A percentile compares a stretch with the other conserved stretches of the same genome.
Conservation (phyloP, 768 basidiomycete genomes). For the Mycena metata region DNA sequence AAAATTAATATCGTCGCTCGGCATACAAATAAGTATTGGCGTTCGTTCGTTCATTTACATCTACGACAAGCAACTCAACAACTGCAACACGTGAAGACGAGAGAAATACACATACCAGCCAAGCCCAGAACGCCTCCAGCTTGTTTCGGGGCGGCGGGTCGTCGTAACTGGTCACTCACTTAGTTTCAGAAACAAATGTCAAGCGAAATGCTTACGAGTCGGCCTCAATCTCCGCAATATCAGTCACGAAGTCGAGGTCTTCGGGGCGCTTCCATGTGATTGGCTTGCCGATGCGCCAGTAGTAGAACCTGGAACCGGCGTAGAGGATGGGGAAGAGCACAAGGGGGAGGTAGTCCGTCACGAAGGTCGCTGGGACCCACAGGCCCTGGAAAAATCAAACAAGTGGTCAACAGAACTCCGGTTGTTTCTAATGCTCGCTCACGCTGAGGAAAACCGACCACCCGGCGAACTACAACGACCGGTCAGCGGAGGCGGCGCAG, state of each 20-base stretch:
- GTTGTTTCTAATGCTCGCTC: neutral
- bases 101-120: slow-evolving; percentile 70
- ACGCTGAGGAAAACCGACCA: slow-evolving; percentile 57
- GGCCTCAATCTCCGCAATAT: slow-evolving; percentile 78
- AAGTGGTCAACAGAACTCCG: neutral
- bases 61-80: neutral
- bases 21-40: neutral
- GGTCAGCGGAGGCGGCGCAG: neutral
- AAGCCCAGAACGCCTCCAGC: slow-evolving; percentile 79
- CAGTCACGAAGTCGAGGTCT: slow-evolving; percentile 89
- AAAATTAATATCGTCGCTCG: neutral
- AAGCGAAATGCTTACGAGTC: slow-evolving; percentile 56
- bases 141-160: slow-evolving; percentile 80
- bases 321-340: slow-evolving; percentile 83
- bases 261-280: slow-evolving; percentile 53
- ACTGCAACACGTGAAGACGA: neutral
- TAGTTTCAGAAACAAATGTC: neutral
- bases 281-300: slow-evolving; percentile 51
- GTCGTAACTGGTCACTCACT: slow-evolving; percentile 61
- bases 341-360: slow-evolving; percentile 86
- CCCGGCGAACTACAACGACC: slow-evolving; percentile 54
- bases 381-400: slow-evolving; percentile 35
- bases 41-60: slow-evolving; percentile 17
- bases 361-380: slow-evolving; percentile 72
- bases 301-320: slow-evolving; percentile 66